A percentile compares a stretch with the other conserved stretches of the same genome.
Evolutionary conservation across 768 basidiomycete species (phyloP).

Genomic region (Kwoniella bestiolae): DNA sequence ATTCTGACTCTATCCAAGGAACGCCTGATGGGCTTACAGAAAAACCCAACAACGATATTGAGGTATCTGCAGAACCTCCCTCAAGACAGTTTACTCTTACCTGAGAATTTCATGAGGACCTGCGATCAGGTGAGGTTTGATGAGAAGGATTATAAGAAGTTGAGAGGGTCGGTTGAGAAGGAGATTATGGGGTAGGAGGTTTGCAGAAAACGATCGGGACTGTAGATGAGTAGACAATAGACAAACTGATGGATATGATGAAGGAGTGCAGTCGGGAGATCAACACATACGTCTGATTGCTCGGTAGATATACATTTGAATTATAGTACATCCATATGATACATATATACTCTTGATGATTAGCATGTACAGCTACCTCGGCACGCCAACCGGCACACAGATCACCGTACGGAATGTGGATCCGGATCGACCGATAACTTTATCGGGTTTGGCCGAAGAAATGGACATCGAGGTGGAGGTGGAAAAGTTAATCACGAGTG

Average conservation of each 20-base stretch:
- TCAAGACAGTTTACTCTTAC: slow-evolving; percentile 44
- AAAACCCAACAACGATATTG: slow-evolving; percentile 29
- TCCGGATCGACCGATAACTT: background rate
- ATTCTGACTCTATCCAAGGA: slow-evolving; percentile 47
- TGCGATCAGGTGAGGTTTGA: slow-evolving; percentile 44
- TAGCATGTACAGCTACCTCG: background rate
- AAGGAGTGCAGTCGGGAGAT: too few relatives aligned
- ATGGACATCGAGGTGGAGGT: background rate
- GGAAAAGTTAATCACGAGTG: slow-evolving; percentile 7
- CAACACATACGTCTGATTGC: background rate
- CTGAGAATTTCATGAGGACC: slow-evolving; percentile 49
- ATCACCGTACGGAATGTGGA: background rate
- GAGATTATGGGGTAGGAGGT: slow-evolving; percentile 38
- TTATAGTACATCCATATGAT: background rate
- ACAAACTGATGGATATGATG: background rate
- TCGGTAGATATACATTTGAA: background rate
- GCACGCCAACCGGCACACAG: background rate
- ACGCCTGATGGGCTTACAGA: slow-evolving; percentile 37
- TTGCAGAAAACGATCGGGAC: slow-evolving; percentile 29
- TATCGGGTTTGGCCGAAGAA: slow-evolving; percentile 5
- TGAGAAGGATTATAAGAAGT: slow-evolving; percentile 45
- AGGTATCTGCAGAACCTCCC: slow-evolving; percentile 43
- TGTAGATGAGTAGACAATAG: slow-evolving; percentile 48
- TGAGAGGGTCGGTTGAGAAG: slow-evolving; percentile 46
- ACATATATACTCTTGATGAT: background rate